These are phyloP conservation scores for Phtheirospermum japonicum DNA, from an alignment of 257 asterid species.

Conservation along the genomic window DNA sequence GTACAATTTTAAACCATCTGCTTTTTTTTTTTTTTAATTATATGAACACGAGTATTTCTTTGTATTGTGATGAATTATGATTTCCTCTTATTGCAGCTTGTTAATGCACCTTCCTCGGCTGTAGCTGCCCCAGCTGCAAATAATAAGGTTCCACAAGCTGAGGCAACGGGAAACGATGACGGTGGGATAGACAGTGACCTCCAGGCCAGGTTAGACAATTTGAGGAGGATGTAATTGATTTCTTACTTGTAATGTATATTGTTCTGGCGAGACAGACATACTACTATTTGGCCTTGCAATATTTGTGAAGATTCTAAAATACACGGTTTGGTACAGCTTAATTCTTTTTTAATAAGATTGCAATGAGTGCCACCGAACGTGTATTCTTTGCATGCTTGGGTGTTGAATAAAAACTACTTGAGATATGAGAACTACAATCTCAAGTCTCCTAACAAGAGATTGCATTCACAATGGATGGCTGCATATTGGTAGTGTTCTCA, in stretches of 20 bases:
- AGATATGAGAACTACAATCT: background rate
- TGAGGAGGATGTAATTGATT: conserved; percentile 73
- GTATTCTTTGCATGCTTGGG: background rate
- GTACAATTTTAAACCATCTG: conserved; percentile 34
- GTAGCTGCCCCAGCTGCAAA: conserved; percentile 87
- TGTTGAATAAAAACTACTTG: background rate
- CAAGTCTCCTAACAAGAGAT: too few relatives aligned
- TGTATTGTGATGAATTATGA: conserved; percentile 7
- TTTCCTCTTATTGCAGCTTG: conserved; percentile 55
- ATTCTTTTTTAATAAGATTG: conserved; percentile 16
- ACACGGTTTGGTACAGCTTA: conserved; percentile 34
- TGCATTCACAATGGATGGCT: too few relatives aligned
- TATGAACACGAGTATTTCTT: background rate
- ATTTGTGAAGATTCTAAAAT: conserved; percentile 31
- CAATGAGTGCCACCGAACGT: background rate
- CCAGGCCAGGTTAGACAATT: conserved; percentile 96
- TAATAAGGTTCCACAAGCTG: conserved; percentile 85
- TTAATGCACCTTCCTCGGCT: conserved; percentile 82
- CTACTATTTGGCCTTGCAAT: conserved; percentile 37
- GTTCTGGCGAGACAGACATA: conserved; percentile 21
- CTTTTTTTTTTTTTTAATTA: background rate
- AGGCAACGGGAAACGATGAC: conserved; percentile 74
- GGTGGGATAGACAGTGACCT: conserved; percentile 91
- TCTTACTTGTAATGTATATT: conserved; percentile 26
- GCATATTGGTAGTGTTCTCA: too few relatives aligned